phyloP scores from a whole-genome alignment of 768 basidiomycete genomes.

The Serendipita sp. region DNA sequence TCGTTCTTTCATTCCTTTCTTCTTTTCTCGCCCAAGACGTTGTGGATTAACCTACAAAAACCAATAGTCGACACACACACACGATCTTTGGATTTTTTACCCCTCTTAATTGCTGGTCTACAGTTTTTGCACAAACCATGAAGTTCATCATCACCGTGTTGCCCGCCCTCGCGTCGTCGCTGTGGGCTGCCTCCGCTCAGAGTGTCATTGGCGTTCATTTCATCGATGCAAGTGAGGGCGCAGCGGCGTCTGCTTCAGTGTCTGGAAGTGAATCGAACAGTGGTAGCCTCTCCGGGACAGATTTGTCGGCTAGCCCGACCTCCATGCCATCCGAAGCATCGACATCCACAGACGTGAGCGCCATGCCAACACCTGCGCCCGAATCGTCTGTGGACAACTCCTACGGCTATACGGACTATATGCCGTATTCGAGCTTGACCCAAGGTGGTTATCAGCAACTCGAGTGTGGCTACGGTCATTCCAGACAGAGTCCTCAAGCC shows the following conservation, averaged over 20 bases:
- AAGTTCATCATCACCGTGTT: constrained; percentile 1
- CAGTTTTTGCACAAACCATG: background rate
- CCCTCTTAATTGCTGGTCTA: background rate
- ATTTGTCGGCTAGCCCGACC: background rate
- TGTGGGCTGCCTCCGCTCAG: background rate
- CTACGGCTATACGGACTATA: constrained; percentile 14
- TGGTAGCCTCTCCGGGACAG: background rate
- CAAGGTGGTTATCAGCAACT: constrained; percentile 49
- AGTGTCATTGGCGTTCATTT: constrained; percentile 6
- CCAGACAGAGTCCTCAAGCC: constrained; percentile 35
- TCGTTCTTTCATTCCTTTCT: background rate
- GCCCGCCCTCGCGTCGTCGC: background rate
- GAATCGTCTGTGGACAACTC: background rate
- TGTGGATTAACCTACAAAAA: background rate
- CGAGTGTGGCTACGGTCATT: constrained; percentile 56
- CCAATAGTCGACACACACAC: background rate
- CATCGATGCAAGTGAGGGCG: background rate
- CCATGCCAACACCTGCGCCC: background rate
- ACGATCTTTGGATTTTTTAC: background rate
- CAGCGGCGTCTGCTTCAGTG: background rate
- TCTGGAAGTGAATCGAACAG: background rate
- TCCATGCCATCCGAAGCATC: background rate
- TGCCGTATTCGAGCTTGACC: constrained; percentile 47
- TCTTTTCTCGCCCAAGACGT: background rate
- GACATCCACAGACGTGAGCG: background rate